Evolutionary conservation across 2,329 filamentous ascomycete genomes (phyloP), one percentile per base, ranked within the genome.

Genomic region (Lasiodiplodia theobromae): DNA sequence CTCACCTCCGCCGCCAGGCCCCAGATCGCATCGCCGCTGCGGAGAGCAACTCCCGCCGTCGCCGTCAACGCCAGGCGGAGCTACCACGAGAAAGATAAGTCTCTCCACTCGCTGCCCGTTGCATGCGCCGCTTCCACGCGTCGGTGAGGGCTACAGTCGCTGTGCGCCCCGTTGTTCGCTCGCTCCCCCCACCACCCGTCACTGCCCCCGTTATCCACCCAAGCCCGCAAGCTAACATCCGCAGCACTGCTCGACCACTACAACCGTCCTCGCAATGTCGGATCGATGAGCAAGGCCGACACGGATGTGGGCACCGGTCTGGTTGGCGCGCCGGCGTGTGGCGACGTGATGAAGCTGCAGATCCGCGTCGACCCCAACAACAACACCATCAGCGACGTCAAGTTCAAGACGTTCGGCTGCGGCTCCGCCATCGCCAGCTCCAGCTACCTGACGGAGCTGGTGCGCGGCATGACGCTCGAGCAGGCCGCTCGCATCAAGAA

Each of bases 341-440:
- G 93, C 81, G 93, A 97, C 80, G 93, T 97, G 70, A 96, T 97
- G 92, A 96, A 96, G 82, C 87, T 97, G 40, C 92, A 96, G 84
- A 97, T 97, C 82, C 91, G 93, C 69, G 94, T 97, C 75, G 94
- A 97, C 82, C 92, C 92, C 72, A 86, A 91, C 74, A 93, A 89
- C 76, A 92, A 96, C 80, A 95, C 90, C 74, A 97, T 97, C 79
- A 90, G 90, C 75, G 95, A 97, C 75, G 94, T 97, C 79, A 96
- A 96, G 83, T 97, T 97, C 88, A 97, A 97, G 89, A 97, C 94
- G 0, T 97, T 97, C 78, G 94, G 94, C 64, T 97, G 94, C 80
- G 94, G 94, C 67, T 94, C 91, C 37, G 96, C 96, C 72, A 99
- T 99, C 81, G 96, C 96, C 53, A 95, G 92, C 72, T 96, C 92